Percentiles rank a stretch among this genome's conserved stretches.
Evolutionary conservation across 2,329 filamentous ascomycete species (phyloP).

Genomic region (Paracamarosporium sp.): DNA sequence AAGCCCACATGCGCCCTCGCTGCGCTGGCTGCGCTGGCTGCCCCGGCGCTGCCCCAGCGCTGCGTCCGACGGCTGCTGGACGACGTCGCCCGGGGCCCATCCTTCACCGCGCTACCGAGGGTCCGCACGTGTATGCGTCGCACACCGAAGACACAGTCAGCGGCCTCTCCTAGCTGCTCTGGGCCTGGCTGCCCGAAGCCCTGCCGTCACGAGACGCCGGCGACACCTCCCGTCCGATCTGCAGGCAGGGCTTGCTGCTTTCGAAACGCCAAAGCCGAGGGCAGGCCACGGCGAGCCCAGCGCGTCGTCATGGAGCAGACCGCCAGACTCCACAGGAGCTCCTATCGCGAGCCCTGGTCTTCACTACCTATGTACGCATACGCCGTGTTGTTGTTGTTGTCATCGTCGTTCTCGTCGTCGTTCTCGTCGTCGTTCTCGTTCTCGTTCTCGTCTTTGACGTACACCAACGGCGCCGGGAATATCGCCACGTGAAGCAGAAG

Average conservation of each 20-base stretch:
- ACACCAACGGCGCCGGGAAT: neutral
- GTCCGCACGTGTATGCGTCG: constrained; percentile 21
- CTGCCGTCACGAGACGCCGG: constrained; percentile 27
- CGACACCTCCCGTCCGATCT: constrained; percentile 35
- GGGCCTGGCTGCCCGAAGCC: constrained; percentile 9
- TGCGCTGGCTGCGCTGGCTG: too few relatives aligned
- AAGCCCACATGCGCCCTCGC: neutral
- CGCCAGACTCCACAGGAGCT: neutral
- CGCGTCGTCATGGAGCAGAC: neutral
- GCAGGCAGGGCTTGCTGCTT: constrained; percentile 20
- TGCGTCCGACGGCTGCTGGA: neutral
- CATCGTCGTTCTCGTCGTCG: too few relatives aligned
- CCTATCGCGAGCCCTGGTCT: neutral
- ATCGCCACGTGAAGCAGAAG: neutral
- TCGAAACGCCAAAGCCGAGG: constrained; percentile 28
- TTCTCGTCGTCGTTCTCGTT: too few relatives aligned
- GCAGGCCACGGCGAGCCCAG: neutral
- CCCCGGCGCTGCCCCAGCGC: neutral
- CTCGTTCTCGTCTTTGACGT: neutral
- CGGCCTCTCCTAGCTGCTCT: constrained; percentile 13
- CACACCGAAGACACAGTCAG: constrained; percentile 30
- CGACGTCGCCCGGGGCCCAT: neutral
- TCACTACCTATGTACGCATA: too few relatives aligned
- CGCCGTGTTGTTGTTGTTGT: neutral
- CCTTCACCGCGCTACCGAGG: constrained; percentile 12